A percentile compares a stretch with the other conserved stretches of the same genome.
Evolutionary conservation across 768 basidiomycete species (phyloP).

Genomic region (Tremella fuciformis): DNA sequence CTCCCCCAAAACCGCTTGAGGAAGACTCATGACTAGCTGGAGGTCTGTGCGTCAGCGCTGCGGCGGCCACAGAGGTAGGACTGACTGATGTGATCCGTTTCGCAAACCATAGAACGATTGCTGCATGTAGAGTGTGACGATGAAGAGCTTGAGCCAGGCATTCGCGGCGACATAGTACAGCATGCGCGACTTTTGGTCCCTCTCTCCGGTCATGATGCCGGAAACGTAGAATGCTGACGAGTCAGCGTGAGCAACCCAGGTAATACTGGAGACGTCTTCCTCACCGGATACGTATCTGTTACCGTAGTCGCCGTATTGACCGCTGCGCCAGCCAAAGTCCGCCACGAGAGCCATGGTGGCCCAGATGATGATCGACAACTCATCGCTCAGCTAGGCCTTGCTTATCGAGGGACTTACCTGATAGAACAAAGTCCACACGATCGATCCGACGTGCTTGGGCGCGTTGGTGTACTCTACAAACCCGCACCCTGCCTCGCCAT

Average conservation of each 20-base stretch:
- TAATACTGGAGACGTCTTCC: slow-evolving; percentile 10
- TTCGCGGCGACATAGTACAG: slow-evolving; percentile 30
- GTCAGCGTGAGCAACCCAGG: slow-evolving; percentile 10
- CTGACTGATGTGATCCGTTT: slow-evolving; percentile 14
- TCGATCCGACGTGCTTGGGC: slow-evolving; percentile 22
- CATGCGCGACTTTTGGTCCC: slow-evolving; percentile 15
- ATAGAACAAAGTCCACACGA: slow-evolving; percentile 20
- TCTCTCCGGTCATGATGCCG: slow-evolving; percentile 17
- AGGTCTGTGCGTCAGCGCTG: background rate
- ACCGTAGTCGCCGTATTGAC: slow-evolving; percentile 14
- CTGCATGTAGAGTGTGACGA: slow-evolving; percentile 28
- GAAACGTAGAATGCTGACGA: slow-evolving; percentile 20
- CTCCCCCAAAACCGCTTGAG: background rate
- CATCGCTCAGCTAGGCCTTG: background rate
- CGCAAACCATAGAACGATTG: slow-evolving; percentile 32
- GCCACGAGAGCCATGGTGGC: slow-evolving; percentile 16
- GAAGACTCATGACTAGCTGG: background rate
- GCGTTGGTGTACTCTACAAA: slow-evolving; percentile 24
- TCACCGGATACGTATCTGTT: slow-evolving; percentile 16
- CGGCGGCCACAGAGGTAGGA: background rate
- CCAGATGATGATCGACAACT: slow-evolving; percentile 24
- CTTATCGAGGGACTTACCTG: slow-evolving; percentile 10
- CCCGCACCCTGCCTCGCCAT: slow-evolving; percentile 13
- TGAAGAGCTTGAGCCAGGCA: slow-evolving; percentile 30
- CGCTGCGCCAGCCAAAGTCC: slow-evolving; percentile 23